Percentiles rank a stretch among this genome's conserved stretches.
Conservation (phyloP, 75 land plant species). For the Sequoiadendron giganteum region DNA sequence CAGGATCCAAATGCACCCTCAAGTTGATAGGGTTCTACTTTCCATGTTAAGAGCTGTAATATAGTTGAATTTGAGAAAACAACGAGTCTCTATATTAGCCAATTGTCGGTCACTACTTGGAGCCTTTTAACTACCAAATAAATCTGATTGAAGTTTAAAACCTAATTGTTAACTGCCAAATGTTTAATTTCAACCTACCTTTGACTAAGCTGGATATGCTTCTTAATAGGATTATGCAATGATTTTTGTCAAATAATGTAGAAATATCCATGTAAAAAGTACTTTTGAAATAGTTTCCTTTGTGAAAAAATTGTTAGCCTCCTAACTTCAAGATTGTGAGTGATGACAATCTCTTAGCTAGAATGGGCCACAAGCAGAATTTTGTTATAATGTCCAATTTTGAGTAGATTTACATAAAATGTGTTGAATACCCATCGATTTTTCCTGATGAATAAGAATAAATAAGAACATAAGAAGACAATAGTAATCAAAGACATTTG, state of each 20-base stretch:
- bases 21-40: background rate
- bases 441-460: too few species aligned
- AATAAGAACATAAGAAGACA: too few species aligned
- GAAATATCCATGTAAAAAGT: background rate
- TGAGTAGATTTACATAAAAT: background rate
- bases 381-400: background rate
- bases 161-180: background rate
- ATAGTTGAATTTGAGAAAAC: background rate
- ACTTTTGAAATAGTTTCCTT: background rate
- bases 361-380: background rate
- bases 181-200: background rate
- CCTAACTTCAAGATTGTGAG: background rate
- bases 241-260: background rate
- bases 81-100: background rate
- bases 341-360: background rate
- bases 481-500: too few species aligned
- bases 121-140: background rate
- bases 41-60: background rate
- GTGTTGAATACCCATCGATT: background rate
- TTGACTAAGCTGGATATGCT: background rate
- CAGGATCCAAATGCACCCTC: background rate
- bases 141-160: background rate
- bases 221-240: background rate
- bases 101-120: background rate
- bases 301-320: background rate